Evolutionary conservation across 208 protist genomes (phyloP), one percentile per base, ranked within the genome.

Genomic region (Endotrypanum monterogeii): DNA sequence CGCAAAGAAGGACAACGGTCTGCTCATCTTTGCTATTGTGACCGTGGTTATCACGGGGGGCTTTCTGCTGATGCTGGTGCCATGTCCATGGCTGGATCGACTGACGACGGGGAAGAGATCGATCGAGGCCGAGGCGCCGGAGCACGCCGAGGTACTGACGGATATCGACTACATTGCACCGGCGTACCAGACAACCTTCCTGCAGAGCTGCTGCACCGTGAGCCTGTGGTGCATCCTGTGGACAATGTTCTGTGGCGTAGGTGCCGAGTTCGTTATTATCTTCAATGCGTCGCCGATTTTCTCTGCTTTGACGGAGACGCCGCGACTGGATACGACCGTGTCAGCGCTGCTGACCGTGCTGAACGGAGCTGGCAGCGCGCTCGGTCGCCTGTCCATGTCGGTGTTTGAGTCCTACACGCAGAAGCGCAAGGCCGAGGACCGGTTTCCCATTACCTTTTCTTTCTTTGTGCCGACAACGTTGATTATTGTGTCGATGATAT

Each of bases 101-200:
- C 14, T 63, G 35, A 67, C 52, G 65, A 70, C 25, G 48, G n/a
- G n/a, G n/a, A 57, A 32, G 65, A 37, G 8, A 28, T 3, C 48
- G 28, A 70, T 0, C 48, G 46, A 32, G 12, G 41, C 68, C 20
- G 54, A 57, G 5, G 32, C 5, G 30, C 23, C 37, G 2, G 37
- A 51, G 44, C 25, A 11, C 18, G 35, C 11, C 0, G 60, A 66
- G 11, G 74, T 80, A 32, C 25, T 71, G 72, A 85, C 79, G 55
- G 86, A 93, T 41, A 55, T 90, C 4, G 89, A 93, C 73, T 93
- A 85, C 83, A 83, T 91, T 56, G 84, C 86, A 0, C 89, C 89
- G 18, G 74, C 80, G 75, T 94, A 88, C 73, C 89, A 90, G 70
- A 85, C 78, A 3, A 82, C 75, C 3, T 94, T 94, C 71, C 32